Evolutionary conservation across 306 rosid species (phyloP), one percentile per base, ranked within the genome.

Genomic region (Pyrus betulifolia): DNA sequence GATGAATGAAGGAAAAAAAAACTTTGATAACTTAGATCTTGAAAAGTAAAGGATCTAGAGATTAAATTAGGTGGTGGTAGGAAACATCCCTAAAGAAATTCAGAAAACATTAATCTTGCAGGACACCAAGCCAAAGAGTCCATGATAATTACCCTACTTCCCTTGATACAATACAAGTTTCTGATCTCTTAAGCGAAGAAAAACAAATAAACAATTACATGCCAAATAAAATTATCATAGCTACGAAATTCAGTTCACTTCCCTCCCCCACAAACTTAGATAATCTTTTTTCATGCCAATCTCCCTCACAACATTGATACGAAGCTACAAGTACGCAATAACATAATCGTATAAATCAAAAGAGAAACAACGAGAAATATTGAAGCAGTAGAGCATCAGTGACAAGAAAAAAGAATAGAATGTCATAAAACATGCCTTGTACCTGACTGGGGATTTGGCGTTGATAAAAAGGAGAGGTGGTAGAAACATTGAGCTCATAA

Each of bases 381-480:
- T 11, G 54, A 12, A 14, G 14, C 40, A 62, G 27, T 60, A 4
- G 13, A 35, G 14, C 17, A 66, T 6, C 30, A 25, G 28, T 70
- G 15, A 3, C 62, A 31, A 51, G 22, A 66, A 18, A 5, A 58
- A 38, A 2, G 21, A 62, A 7, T 38, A 74, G 17, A 52, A 10
- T 21, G 62, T 8, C 22, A 67, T 54, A 27, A 23, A 38, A 46
- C 9, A 44, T 22, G 14, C 8, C 28, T 46, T 49, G 67, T 63
- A 93, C 98, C 97, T 88, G 88, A 70, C 98, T 92, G 14, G 98
- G 96, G 54, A 95, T 92, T 65, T 95, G 74, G 51, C 97, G 86
- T 27, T 44, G 52, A 72, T 84, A 84, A 72, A 95, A 95, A 15
- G 79, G 88, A 18, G 98, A 92, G 46, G 81, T 70, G 27, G 9